Evolutionary conservation across 2,329 filamentous ascomycete genomes (phyloP), one percentile per base, ranked within the genome.

Genomic region (Fusarium sp.): DNA sequence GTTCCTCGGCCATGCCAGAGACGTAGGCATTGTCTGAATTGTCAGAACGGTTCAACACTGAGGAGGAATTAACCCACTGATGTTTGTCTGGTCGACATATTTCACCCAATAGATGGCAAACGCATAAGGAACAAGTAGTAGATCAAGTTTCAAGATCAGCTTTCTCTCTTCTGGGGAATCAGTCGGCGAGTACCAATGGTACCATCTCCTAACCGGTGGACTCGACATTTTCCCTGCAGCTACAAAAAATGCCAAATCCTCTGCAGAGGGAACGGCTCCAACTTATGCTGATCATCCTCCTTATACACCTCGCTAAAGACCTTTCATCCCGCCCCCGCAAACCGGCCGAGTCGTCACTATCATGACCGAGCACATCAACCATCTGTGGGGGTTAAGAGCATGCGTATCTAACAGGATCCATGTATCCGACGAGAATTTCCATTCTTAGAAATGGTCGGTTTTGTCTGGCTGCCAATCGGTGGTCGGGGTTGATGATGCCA

Each of bases 141-240:
- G 75, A 67, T 91, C 88, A 11, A 91, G 83, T 74, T 90, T 90
- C n/a, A 85, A 61, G 38, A 91, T 87, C 4, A 90, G 81, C 67
- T 82, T 77, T 33, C 53, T 67, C 14, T 76, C 75, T 12, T 71
- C 67, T 2, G 71, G 64, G 0, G 83, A 87, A 68, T 90, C 88
- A 8, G 85, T 79, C 20, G 84, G 79, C 3, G 86, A 79, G 75
- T 85, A 89, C 87, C 86, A 89, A 66, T 85, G 81, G 46, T 74
- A 74, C 69, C 71, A 72, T 31, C 59, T 71, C 53, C 71, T 62
- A 16, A 38, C 59, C 3, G 55, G 64, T 29, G 31, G 44, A 16
- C 29, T 56, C 22, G 71, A 56, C 69, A 74, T 74, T 16, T 46
- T 64, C 44, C 14, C 42, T 33, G 44, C 31, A 51, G 33, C 20